Conservation (phyloP, 192 early-diverging fungal species). For the Backusella tarrabulga region DNA sequence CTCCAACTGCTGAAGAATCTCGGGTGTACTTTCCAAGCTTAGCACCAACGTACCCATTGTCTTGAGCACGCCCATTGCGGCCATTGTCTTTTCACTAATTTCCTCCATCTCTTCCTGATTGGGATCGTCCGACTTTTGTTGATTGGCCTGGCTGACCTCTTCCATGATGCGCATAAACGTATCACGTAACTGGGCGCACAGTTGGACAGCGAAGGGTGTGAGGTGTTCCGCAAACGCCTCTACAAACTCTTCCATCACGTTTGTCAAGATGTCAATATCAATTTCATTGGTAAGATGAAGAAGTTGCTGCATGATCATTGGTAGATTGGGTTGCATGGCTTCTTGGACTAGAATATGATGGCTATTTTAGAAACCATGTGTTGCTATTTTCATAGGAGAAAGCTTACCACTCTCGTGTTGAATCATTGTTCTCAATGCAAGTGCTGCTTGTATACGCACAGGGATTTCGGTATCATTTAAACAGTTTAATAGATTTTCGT, state of each 20-base stretch:
- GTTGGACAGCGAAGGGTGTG: constrained; percentile 88
- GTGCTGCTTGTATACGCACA: constrained; percentile 84
- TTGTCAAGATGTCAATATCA: constrained; percentile 84
- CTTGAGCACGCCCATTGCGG: constrained; percentile 86
- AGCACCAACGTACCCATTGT: constrained; percentile 86
- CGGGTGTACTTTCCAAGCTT: constrained; percentile 79
- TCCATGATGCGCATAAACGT: constrained; percentile 84
- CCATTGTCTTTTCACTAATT: constrained; percentile 80
- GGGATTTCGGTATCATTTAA: constrained; percentile 82
- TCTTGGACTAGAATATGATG: constrained; percentile 45
- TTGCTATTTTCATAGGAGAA: no score
- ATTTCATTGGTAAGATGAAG: constrained; percentile 89
- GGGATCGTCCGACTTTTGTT: constrained; percentile 36
- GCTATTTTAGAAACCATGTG: no score
- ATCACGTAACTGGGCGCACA: constrained; percentile 81
- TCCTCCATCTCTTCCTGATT: constrained; percentile 51
- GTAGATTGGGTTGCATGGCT: constrained; percentile 74
- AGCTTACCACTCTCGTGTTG: constrained; percentile 56
- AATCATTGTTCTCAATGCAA: constrained; percentile 79
- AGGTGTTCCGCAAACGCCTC: constrained; percentile 89
- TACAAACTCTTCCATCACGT: constrained; percentile 89
- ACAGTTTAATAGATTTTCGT: constrained; percentile 52
- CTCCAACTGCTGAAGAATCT: constrained; percentile 82
- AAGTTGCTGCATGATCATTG: constrained; percentile 82
- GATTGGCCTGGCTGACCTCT: constrained; percentile 61